Percentiles rank a stretch among this genome's conserved stretches.
These are phyloP conservation scores for Xenosphaeropsis pyriputrescens DNA, from an alignment of 2,329 filamentous ascomycete species.

Conservation along the genomic window DNA sequence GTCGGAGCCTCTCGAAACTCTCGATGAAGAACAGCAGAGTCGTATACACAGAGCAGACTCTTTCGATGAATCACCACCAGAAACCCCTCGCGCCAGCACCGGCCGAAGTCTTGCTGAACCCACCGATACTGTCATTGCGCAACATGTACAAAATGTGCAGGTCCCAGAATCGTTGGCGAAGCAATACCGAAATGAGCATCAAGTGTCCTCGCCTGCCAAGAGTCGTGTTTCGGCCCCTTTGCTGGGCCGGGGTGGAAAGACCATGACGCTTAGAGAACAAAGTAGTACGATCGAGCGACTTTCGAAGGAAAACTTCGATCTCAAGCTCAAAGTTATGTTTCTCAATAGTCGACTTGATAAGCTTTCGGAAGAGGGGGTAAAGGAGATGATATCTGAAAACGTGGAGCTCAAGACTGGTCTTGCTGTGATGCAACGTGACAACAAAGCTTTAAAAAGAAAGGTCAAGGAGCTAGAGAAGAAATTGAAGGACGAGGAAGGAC, in stretches of 20 bases:
- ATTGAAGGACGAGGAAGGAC: constrained; percentile 47
- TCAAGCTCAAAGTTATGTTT: constrained; percentile 96
- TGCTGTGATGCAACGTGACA: constrained; percentile 80
- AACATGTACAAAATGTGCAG: constrained; percentile 79
- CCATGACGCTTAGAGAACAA: constrained; percentile 88
- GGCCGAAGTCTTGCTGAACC: constrained; percentile 42
- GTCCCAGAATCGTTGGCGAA: constrained; percentile 79
- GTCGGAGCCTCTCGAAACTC: constrained; percentile 34
- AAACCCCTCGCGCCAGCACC: constrained; percentile 55
- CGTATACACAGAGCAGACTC: constrained; percentile 30
- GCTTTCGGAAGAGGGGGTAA: constrained; percentile 87
- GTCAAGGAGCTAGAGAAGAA: constrained; percentile 80
- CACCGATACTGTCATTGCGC: constrained; percentile 77
- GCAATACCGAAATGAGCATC: constrained; percentile 68
- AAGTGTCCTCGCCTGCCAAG: constrained; percentile 42
- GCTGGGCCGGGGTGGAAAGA: constrained; percentile 43
- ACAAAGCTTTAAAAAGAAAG: constrained; percentile 65
- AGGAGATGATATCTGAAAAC: constrained; percentile 96
- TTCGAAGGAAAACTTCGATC: constrained; percentile 94
- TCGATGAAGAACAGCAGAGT: constrained; percentile 41
- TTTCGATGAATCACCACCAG: constrained; percentile 37
- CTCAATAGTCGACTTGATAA: constrained; percentile 86
- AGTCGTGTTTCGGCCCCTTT: constrained; percentile 32
- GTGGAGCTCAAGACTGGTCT: constrained; percentile 88
- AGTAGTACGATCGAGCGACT: constrained; percentile 93